Evolutionary conservation across 345 rosid genomes (phyloP), one percentile per base, ranked within the genome.

Genomic region (Linum tenue): DNA sequence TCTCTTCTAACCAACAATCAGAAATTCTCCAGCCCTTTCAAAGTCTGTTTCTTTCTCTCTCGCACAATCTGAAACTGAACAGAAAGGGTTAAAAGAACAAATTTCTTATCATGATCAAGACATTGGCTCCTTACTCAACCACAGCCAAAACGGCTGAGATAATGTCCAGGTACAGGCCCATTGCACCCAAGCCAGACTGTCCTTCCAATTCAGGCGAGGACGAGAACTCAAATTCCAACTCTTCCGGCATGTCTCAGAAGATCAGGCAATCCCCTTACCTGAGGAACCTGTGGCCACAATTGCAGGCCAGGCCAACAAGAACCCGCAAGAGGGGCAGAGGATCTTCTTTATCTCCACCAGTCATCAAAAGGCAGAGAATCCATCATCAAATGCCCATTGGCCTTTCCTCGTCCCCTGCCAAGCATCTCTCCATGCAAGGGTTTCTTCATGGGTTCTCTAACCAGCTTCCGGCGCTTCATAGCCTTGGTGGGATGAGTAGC

Each of bases 111-210:
- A 91, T 91, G 96, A 83, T 88, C 69, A 86, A 69, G 67, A 64
- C 72, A 3, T 39, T 69, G 41, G 40, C 17, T 63, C 76, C 78
- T 38, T 71, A 62, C 73, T 60, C 86, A 3, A 66, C 72, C 55
- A 79, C 94, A 7, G 84, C 85, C 0, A 87, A 85, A 71, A 90
- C 97, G 1, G 96, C 95, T 41, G 97, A 94, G 80, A 94, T 94
- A 69, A 84, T 94, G 91, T 90, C 96, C 3, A 75, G 90, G 74
- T 94, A 88, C 66, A 78, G 96, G 65, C 99, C 97, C 2, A 94
- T 90, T 55, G 97, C 99, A 15, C 99, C 99, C 1, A 94, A 78
- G 73, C 97, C 97, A 0, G 95, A 83, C 68, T 56, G 63, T 12
- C 66, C 82, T 3, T 67, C 40, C 48, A 65, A 12, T 10, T 66